Conservation (phyloP, 2,329 filamentous ascomycete genomes). For the Tolypocladium album region DNA sequence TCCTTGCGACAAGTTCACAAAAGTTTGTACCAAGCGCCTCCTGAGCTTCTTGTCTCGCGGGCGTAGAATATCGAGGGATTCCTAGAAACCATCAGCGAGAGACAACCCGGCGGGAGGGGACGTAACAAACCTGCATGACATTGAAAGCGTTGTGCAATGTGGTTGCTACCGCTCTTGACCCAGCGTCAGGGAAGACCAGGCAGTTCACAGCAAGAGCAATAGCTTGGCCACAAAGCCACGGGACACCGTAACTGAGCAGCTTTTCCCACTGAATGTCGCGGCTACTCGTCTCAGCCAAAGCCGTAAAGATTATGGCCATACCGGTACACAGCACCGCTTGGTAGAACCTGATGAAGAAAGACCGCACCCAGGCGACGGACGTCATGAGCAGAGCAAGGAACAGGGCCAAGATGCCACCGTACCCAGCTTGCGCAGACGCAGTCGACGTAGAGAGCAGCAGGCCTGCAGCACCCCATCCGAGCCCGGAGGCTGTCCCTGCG, state of each 20-base stretch:
- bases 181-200: slow-evolving; percentile 42
- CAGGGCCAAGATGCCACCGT: slow-evolving; percentile 43
- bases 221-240: slow-evolving; percentile 44
- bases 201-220: slow-evolving; percentile 39
- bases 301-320: slow-evolving; percentile 42
- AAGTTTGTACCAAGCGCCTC: slow-evolving; percentile 35
- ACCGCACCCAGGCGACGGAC: slow-evolving; percentile 38
- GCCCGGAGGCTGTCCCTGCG: slow-evolving; percentile 39
- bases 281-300: slow-evolving; percentile 36
- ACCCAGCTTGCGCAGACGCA: slow-evolving; percentile 30
- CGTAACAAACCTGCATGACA: slow-evolving; percentile 30
- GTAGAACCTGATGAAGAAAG: slow-evolving; percentile 44
- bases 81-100: slow-evolving; percentile 6
- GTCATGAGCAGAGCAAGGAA: slow-evolving; percentile 44
- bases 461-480: slow-evolving; percentile 45
- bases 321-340: slow-evolving; percentile 44
- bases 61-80: slow-evolving; percentile 20
- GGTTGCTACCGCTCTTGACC: slow-evolving; percentile 38
- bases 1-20: slow-evolving; percentile 44
- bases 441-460: slow-evolving; percentile 43
- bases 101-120: background rate
- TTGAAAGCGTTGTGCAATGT: slow-evolving; percentile 34
- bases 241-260: slow-evolving; percentile 39
- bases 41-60: slow-evolving; percentile 20
- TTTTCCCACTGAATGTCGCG: slow-evolving; percentile 35